Evolutionary conservation across 306 rosid genomes (phyloP).

Genomic region (Prunus padus): DNA sequence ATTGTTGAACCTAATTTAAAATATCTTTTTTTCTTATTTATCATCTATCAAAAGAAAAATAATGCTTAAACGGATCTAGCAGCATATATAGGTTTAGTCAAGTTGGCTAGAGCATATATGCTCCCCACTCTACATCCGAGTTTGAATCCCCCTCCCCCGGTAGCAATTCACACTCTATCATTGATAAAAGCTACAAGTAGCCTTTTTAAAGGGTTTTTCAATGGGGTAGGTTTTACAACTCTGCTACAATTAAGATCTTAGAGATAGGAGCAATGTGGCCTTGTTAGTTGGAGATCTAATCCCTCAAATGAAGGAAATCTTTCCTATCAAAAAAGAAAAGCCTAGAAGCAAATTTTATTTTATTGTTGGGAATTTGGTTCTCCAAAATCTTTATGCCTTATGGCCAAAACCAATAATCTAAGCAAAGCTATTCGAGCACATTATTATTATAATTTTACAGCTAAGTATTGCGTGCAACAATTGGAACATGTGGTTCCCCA

Average conservation of each 20-base stretch:
- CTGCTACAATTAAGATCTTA: neutral
- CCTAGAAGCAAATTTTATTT: neutral
- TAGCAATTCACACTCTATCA: too few relatives aligned
- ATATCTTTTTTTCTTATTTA: neutral
- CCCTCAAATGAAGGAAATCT: neutral
- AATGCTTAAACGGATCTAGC: neutral
- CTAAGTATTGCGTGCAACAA: constrained; percentile 29
- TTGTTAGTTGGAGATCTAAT: neutral
- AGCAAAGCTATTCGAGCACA: constrained; percentile 13
- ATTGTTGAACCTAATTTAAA: neutral
- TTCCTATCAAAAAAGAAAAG: neutral
- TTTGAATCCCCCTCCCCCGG: too few relatives aligned
- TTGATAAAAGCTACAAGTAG: neutral
- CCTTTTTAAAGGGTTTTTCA: neutral
- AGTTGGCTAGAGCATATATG: too few relatives aligned
- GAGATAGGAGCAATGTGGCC: neutral
- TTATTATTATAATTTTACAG: constrained; percentile 29
- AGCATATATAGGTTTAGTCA: too few relatives aligned
- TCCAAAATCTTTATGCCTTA: constrained; percentile 13
- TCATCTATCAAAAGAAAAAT: neutral
- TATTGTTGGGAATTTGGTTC: constrained; percentile 4
- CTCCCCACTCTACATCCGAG: too few relatives aligned
- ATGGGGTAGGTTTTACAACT: neutral
- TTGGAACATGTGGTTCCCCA: constrained; percentile 31
- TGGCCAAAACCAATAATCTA: neutral